Percentiles rank a stretch among this genome's conserved stretches.
Conservation (phyloP, 2,329 filamentous ascomycete genomes). For the Nemania sp. region DNA sequence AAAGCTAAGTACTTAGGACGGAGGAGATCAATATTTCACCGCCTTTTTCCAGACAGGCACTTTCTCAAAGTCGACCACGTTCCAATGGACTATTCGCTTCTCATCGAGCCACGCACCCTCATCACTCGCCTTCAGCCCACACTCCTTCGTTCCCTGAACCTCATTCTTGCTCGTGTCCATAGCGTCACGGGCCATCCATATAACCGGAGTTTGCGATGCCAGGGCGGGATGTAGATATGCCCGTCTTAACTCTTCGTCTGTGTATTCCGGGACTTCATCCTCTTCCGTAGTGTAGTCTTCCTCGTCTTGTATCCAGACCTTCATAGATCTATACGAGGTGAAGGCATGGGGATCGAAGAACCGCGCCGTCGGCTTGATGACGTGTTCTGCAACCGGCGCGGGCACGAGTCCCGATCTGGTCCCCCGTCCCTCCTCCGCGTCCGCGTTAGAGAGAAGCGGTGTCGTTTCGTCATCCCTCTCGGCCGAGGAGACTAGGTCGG, state of each 20-base stretch:
- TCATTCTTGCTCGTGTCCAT: constrained; percentile 72
- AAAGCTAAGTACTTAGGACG: too few relatives aligned
- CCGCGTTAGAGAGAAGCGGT: constrained; percentile 45
- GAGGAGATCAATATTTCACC: constrained; percentile 41
- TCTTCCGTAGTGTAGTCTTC: constrained; percentile 39
- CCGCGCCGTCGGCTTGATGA: constrained; percentile 44
- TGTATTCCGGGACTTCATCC: constrained; percentile 43
- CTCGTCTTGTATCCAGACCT: constrained; percentile 42
- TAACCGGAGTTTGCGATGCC: constrained; percentile 61
- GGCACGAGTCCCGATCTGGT: constrained; percentile 42
- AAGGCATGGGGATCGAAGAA: constrained; percentile 49
- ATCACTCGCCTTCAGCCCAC: constrained; percentile 74
- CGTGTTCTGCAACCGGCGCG: constrained; percentile 35
- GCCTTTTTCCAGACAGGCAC: constrained; percentile 48
- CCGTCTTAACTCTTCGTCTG: constrained; percentile 45
- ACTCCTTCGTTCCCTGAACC: constrained; percentile 66
- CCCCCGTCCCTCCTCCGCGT: constrained; percentile 46
- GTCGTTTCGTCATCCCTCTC: constrained; percentile 43
- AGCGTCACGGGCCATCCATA: constrained; percentile 75
- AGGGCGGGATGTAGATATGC: constrained; percentile 51
- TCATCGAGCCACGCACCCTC: constrained; percentile 71
- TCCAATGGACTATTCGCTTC: constrained; percentile 55
- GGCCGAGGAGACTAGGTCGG: constrained; percentile 40
- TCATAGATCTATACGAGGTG: constrained; percentile 47
- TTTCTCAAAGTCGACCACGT: constrained; percentile 41